phyloP scores from a whole-genome alignment of 1,284 basidiomycete species.

The Limonomyces culmigenus region DNA sequence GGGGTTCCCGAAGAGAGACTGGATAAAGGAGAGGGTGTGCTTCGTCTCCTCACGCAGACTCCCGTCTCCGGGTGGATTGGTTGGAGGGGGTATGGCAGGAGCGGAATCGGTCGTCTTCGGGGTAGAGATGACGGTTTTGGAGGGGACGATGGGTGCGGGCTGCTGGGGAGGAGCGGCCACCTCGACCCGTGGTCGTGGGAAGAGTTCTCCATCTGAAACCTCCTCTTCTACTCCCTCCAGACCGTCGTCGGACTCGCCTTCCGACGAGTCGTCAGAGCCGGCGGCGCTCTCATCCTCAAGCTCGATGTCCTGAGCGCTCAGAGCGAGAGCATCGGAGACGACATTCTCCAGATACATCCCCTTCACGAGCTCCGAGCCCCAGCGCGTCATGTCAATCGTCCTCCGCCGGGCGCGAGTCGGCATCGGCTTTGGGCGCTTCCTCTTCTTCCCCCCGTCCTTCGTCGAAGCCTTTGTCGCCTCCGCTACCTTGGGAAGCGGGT shows the following conservation, averaged over 20 bases:
- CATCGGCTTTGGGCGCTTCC: conserved; percentile 12
- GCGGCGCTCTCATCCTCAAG: conserved; percentile 7
- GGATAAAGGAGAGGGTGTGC: conserved; percentile 28
- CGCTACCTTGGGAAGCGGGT: conserved; percentile 30
- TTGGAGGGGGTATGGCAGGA: conserved; percentile 5
- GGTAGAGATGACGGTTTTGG: background rate
- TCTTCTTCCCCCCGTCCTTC: conserved; percentile 5
- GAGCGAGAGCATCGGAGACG: background rate
- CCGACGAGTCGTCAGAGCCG: conserved; percentile 1
- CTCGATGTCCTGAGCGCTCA: conserved; percentile 2
- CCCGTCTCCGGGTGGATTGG: conserved; percentile 2
- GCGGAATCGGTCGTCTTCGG: background rate
- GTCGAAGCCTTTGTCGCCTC: conserved; percentile 2
- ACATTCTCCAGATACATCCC: conserved; percentile 51
- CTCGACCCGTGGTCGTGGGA: conserved; percentile 1
- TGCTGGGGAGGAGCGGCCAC: conserved; percentile 2
- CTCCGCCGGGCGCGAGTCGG: conserved; percentile 30
- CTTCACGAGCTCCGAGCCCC: conserved; percentile 46
- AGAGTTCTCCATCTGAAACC: conserved; percentile 1
- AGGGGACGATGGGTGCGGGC: conserved; percentile 1
- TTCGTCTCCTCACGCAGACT: conserved; percentile 29
- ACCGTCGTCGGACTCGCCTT: conserved; percentile 5
- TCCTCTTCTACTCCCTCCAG: conserved; percentile 5
- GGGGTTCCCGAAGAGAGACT: conserved; percentile 36
- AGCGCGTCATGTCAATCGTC: conserved; percentile 50